These are phyloP conservation scores for Alternaria solani DNA, from an alignment of 2,329 filamentous ascomycete genomes.

Conservation along the genomic window DNA sequence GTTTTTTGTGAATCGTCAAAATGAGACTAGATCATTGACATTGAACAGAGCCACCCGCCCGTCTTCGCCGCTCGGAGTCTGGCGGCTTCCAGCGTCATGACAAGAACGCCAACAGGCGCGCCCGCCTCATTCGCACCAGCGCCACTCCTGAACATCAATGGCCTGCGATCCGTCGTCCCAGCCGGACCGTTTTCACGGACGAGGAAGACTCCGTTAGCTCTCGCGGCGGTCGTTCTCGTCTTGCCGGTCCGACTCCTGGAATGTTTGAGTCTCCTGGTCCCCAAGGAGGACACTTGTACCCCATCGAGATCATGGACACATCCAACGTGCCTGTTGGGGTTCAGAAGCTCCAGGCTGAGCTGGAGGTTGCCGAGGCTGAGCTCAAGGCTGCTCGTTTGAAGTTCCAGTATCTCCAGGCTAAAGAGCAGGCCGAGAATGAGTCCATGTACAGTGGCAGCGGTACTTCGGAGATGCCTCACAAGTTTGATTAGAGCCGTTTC, in stretches of 20 bases:
- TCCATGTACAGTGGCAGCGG: conserved; percentile 4
- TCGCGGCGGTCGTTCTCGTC: background rate
- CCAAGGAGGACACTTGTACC: conserved; percentile 3
- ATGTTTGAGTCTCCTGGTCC: conserved; percentile 23
- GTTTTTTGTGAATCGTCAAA: background rate
- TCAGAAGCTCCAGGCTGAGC: conserved; percentile 37
- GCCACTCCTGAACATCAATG: conserved; percentile 11
- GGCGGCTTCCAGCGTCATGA: conserved; percentile 38
- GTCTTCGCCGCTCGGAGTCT: conserved; percentile 40
- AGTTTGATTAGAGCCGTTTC: conserved; percentile 2
- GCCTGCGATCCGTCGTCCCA: background rate
- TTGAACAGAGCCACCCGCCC: conserved; percentile 20
- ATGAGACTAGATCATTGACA: conserved; percentile 8
- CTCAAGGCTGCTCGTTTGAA: conserved; percentile 36
- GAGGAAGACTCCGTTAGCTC: conserved; percentile 18
- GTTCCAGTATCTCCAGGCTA: conserved; percentile 32
- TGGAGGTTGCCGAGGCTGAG: conserved; percentile 46
- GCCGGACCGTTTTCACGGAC: conserved; percentile 19
- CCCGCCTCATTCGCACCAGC: conserved; percentile 15
- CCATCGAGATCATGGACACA: conserved; percentile 9
- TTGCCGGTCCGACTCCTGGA: conserved; percentile 10
- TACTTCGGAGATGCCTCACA: background rate
- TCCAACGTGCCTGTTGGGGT: conserved; percentile 32
- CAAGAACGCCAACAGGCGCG: conserved; percentile 22
- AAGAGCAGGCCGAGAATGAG: conserved; percentile 23